Evolutionary conservation across 2,329 filamentous ascomycete genomes (phyloP).

Genomic region (Cladobotryum protrusum): DNA sequence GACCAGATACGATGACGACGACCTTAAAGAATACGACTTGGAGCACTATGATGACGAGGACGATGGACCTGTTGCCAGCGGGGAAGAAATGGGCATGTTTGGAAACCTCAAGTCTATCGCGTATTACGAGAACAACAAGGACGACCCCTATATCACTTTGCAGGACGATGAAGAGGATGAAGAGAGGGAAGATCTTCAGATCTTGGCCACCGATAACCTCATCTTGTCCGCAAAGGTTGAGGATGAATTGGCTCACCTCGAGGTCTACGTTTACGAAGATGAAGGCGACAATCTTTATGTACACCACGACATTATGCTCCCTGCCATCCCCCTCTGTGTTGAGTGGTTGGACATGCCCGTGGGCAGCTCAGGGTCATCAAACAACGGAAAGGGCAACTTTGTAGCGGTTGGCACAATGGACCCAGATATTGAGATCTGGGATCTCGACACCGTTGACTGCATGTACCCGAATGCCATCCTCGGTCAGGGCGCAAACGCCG

Average conservation of each 20-base stretch:
- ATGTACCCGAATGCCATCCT: constrained; percentile 98
- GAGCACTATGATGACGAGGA: constrained; percentile 92
- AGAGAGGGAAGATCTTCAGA: constrained; percentile 88
- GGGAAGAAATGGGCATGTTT: constrained; percentile 82
- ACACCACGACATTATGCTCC: constrained; percentile 98
- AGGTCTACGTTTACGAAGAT: constrained; percentile 97
- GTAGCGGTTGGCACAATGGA: constrained; percentile 96
- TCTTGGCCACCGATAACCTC: constrained; percentile 87
- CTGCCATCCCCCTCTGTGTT: constrained; percentile 87
- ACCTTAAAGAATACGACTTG: constrained; percentile 92
- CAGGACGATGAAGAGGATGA: constrained; percentile 70
- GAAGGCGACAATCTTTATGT: constrained; percentile 94
- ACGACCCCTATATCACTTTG: constrained; percentile 94
- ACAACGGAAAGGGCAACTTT: constrained; percentile 73
- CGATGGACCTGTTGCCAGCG: constrained; percentile 37
- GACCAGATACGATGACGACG: constrained; percentile 64
- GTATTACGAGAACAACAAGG: constrained; percentile 89
- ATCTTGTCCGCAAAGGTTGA: constrained; percentile 90
- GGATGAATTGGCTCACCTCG: constrained; percentile 92
- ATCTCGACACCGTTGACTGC: constrained; percentile 89
- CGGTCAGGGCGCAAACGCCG: constrained; percentile 59
- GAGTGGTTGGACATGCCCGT: constrained; percentile 96
- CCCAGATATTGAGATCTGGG: constrained; percentile 97
- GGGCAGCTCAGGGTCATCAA: constrained; percentile 56
- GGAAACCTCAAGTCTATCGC: constrained; percentile 89